Percentiles rank a stretch among this genome's conserved stretches.
Conservation (phyloP, 139 green algal species). For the Asterochloris erici region DNA sequence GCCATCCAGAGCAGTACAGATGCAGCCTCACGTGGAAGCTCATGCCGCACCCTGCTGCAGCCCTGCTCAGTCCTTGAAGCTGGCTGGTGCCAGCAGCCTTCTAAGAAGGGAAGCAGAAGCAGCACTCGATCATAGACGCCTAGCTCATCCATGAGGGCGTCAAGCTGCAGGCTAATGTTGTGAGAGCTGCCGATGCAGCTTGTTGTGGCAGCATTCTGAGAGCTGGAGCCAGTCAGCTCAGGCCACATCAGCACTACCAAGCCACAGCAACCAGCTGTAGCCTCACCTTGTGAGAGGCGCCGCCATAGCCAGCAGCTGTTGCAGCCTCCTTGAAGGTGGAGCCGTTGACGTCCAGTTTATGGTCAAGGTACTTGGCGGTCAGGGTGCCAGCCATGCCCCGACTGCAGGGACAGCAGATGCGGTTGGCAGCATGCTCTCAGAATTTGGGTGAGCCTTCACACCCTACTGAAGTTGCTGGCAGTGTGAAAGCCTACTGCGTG, state of each 20-base stretch:
- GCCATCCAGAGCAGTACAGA: too few species aligned
- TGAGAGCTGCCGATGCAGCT: background rate
- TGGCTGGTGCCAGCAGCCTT: too few species aligned
- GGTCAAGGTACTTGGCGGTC: constrained; percentile 41
- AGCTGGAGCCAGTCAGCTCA: too few species aligned
- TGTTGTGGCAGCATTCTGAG: too few species aligned
- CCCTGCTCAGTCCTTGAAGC: too few species aligned
- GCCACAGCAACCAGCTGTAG: too few species aligned
- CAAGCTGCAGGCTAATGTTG: background rate
- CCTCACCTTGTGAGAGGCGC: constrained; percentile 14
- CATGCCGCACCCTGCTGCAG: too few species aligned
- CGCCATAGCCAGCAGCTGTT: constrained; percentile 37
- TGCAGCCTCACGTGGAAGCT: too few species aligned
- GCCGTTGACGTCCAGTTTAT: constrained; percentile 67
- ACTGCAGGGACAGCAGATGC: constrained; percentile 28
- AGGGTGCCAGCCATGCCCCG: constrained; percentile 70
- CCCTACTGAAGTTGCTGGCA: background rate
- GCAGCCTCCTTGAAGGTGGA: constrained; percentile 79
- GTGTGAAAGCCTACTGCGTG: too few species aligned
- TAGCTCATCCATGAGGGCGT: background rate
- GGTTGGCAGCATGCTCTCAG: background rate
- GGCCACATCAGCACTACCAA: too few species aligned
- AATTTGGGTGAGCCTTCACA: background rate
- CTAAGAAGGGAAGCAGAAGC: too few species aligned
- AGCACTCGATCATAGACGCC: too few species aligned